Evolutionary conservation across 2,329 filamentous ascomycete species (phyloP), one percentile per base, ranked within the genome.

Genomic region (Plectosphaerella cucumerina): DNA sequence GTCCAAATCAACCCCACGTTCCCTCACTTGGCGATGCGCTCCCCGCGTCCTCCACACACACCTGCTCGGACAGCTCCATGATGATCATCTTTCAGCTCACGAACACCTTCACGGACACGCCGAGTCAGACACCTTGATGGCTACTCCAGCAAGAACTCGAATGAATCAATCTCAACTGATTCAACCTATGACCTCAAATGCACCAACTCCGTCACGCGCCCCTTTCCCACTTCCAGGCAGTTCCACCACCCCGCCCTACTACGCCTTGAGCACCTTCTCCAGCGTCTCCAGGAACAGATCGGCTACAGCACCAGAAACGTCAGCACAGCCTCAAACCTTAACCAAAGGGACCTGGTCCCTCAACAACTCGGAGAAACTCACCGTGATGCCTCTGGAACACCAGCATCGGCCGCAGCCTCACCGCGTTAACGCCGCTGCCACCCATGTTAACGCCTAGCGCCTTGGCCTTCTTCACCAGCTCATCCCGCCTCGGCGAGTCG

Each of bases 241-340:
- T 34, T 41, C 18, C 14, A 23, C 44, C 46, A 23, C 39, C 23
- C 12, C 47, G 15, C 26, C 22, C 18, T 50, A 4, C 47, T 59
- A 66, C 44, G 70, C 69, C 58, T 71, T 82, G 58, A 84, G 79
- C 58, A 91, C 75, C 76, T 87, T 90, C 76, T 95, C 90, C 59
- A 95, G 65, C 22, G 79, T 80, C 60, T 89, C 90, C 45, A 96
- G 70, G 60, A 97, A 74, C 53, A 96, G 84, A 71, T 96, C 89
- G 20, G 87, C 92, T 70, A 18, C 6, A 41, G 6, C 39, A 15
- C 35, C 26, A 31, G 12, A 39, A 21, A 20, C 5, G 37, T 42
- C 39, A 42, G 39, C 39, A 42, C n/a, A 17, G 6, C 5, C 3
- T 12, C 10, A 17, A 42, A n/a, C n/a, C n/a, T n/a, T n/a, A 21